Conservation (phyloP, 2,329 filamentous ascomycete species). For the Proliferodiscus dingleyae region DNA sequence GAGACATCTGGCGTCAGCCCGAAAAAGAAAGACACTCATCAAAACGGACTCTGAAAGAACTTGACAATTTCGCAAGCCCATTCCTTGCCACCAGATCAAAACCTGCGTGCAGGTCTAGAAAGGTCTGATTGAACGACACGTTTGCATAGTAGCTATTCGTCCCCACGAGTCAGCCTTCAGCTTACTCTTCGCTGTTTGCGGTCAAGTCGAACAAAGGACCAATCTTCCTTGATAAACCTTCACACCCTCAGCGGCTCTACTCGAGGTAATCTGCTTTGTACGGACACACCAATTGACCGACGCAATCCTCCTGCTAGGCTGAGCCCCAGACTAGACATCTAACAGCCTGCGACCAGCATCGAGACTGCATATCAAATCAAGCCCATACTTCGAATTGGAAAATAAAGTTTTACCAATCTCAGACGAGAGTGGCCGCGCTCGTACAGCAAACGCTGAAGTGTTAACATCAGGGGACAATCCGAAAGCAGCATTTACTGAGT, state of each 20-base stretch:
- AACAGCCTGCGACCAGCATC: slow-evolving; percentile 12
- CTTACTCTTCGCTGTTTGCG: slow-evolving; percentile 1
- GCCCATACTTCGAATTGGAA: no score
- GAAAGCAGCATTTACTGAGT: slow-evolving; percentile 24
- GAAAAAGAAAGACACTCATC: slow-evolving; percentile 11
- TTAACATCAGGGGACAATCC: slow-evolving; percentile 9
- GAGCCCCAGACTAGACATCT: no score
- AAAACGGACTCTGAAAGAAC: slow-evolving; percentile 6
- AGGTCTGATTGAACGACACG: slow-evolving; percentile 1
- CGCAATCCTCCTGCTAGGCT: no score
- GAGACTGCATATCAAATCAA: slow-evolving; percentile 8
- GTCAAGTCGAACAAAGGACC: slow-evolving; percentile 6
- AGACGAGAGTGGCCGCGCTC: no score
- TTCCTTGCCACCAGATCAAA: slow-evolving; percentile 4
- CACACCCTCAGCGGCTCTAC: neutral
- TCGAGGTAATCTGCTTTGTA: neutral
- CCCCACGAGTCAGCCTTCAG: neutral
- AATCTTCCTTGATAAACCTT: slow-evolving; percentile 3
- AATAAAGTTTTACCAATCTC: no score
- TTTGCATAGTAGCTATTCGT: neutral
- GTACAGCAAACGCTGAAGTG: no score
- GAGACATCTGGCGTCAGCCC: slow-evolving; percentile 13
- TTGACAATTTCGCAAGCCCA: slow-evolving; percentile 2
- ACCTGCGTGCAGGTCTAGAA: neutral
- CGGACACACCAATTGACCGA: no score